Evolutionary conservation across 2,329 filamentous ascomycete genomes (phyloP).

Genomic region (Aspergillus hortae): DNA sequence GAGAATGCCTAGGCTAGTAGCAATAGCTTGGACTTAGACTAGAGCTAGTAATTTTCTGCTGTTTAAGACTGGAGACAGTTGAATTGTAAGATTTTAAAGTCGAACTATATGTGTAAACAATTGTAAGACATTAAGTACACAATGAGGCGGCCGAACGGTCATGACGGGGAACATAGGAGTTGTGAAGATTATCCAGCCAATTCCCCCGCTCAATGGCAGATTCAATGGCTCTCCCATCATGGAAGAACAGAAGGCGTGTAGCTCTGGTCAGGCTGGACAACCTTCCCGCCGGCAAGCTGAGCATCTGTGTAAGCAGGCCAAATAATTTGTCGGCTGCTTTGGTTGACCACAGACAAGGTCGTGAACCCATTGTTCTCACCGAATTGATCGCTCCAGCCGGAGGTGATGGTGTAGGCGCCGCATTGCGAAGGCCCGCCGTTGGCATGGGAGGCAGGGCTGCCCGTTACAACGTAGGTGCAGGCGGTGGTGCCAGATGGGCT

Average conservation of each 20-base stretch:
- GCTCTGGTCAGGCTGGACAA: not conserved
- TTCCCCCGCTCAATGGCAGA: too few species aligned
- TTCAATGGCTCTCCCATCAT: too few species aligned
- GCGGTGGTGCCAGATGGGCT: not conserved
- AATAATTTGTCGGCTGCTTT: not conserved
- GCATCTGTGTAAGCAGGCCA: not conserved
- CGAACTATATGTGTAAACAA: too few species aligned
- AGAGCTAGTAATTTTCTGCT: too few species aligned
- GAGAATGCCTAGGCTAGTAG: too few species aligned
- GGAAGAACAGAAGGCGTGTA: not conserved
- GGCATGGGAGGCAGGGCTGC: not conserved
- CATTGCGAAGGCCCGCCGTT: not conserved
- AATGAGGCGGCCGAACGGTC: too few species aligned
- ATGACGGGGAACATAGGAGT: too few species aligned
- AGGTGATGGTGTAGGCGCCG: not conserved
- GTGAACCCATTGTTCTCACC: not conserved
- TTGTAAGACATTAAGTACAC: too few species aligned
- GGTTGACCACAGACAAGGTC: not conserved
- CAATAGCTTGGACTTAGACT: too few species aligned
- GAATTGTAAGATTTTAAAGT: too few species aligned
- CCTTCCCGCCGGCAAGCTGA: not conserved
- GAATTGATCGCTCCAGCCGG: not conserved
- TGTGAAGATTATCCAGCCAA: too few species aligned
- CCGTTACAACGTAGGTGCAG: not conserved
- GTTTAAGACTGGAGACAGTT: too few species aligned